phyloP scores from a whole-genome alignment of 2,329 filamentous ascomycete species.

The Aspergillus ibericus region DNA sequence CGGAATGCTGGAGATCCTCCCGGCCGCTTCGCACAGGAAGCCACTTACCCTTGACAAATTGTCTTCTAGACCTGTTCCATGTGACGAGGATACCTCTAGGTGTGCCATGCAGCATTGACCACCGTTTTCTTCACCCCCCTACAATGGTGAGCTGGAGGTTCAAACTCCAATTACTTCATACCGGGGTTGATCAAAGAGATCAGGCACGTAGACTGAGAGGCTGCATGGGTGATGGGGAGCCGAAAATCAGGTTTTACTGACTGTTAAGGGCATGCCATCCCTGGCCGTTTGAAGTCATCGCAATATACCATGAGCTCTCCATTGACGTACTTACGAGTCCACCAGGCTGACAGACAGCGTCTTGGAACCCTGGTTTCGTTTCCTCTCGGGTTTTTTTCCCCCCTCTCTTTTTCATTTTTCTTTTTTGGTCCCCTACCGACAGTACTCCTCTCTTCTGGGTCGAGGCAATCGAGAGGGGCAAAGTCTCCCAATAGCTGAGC shows the following conservation, averaged over 20 bases:
- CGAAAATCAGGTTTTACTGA: neutral
- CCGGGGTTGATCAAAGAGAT: neutral
- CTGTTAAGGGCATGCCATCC: neutral
- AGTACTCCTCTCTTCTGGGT: neutral
- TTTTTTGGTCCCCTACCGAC: neutral
- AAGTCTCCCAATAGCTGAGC: neutral
- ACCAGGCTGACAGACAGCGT: neutral
- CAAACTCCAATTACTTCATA: neutral
- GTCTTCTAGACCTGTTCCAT: constrained; percentile 20
- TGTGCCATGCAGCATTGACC: neutral
- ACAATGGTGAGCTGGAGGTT: neutral
- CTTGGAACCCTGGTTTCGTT: neutral
- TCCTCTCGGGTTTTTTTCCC: neutral
- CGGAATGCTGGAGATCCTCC: constrained; percentile 19
- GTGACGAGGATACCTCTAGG: constrained; percentile 7
- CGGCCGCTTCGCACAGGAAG: constrained; percentile 12
- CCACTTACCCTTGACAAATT: constrained; percentile 19
- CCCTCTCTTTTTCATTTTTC: neutral
- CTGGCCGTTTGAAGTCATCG: neutral
- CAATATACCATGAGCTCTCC: neutral
- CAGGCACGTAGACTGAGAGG: constrained; percentile 1
- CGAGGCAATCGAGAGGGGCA: neutral
- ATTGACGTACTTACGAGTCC: neutral
- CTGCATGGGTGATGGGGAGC: neutral
- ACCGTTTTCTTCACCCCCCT: neutral